Evolutionary conservation across 139 green algal species (phyloP), one percentile per base, ranked within the genome.

Genomic region (Diplosphaera chodatii): DNA sequence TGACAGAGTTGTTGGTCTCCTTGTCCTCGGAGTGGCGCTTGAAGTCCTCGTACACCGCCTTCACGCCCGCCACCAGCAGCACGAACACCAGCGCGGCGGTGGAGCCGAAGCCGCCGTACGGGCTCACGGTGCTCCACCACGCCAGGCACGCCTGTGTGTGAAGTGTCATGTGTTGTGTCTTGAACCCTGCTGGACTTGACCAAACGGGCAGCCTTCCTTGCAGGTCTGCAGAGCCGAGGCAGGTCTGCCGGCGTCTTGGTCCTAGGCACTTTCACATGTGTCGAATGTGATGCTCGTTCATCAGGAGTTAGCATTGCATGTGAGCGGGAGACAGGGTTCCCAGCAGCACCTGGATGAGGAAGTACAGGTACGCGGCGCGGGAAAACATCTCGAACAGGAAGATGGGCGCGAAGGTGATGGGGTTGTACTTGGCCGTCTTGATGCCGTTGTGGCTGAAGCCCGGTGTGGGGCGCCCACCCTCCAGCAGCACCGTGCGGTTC

Each of bases 321-420:
- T n/a, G n/a, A n/a, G n/a, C n/a, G n/a, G n/a, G n/a, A n/a, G n/a
- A n/a, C n/a, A n/a, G n/a, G n/a, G n/a, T n/a, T n/a, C n/a, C n/a
- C 22, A n/a, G 31, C 25, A 15, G 18, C 56, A 86, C 80, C 78
- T 90, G 85, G 63, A 82, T 40, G 15, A 92, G 76, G 72, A 96
- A 95, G 78, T 96, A 96, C 1, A 93, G 55, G 78, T 95, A 95
- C 8, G 90, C 91, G 33, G 85, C 74, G 1, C 90, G 70, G 1
- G 77, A 82, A 59, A 92, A 96, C 74, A 93, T 85, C 77, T 94
- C 87, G 59, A 88, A 91, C 59, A 96, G 73, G 62, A 87, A 87
- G 40, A 89, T 80, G 6, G 90, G 90, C 5, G 91, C 40, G 76
- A 94, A 96, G 32, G 87, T 92, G 63, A 86, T 20, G 16, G 89